Conservation (phyloP, 345 rosid genomes). For the Cardamine chenopodiifolia region DNA sequence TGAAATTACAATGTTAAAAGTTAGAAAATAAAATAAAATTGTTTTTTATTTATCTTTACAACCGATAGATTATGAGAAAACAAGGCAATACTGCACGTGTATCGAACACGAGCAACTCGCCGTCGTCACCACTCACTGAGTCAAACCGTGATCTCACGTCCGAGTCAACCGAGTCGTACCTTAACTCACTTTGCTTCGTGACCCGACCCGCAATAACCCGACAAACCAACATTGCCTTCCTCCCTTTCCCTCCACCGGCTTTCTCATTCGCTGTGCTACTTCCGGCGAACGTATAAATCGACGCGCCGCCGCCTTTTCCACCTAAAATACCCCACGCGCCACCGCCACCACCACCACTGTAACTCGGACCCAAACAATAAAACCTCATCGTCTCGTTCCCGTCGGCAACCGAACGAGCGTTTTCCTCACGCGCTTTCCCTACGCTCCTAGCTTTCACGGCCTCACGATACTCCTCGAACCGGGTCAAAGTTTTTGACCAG, state of each 20-base stretch:
- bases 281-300: conserved; percentile 70
- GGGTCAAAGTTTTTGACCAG: conserved; percentile 63
- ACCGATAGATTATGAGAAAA: conserved; percentile 83
- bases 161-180: conserved; percentile 49
- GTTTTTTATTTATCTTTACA: conserved; percentile 51
- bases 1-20: conserved; percentile 38
- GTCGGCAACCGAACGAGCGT: conserved; percentile 83
- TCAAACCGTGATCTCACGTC: conserved; percentile 64
- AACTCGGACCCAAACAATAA: conserved; percentile 72
- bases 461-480: conserved; percentile 95
- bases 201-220: conserved; percentile 94
- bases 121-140: conserved; percentile 82
- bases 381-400: conserved; percentile 99
- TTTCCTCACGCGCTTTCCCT: conserved; percentile 60
- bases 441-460: conserved; percentile 61
- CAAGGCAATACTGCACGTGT: conserved; percentile 92
- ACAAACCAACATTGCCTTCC: conserved; percentile 92
- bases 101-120: conserved; percentile 86
- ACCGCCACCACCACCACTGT: conserved; percentile 22
- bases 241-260: conserved; percentile 81
- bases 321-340: conserved; percentile 43
- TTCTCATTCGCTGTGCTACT: conserved; percentile 82
- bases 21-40: conserved; percentile 12
- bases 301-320: conserved; percentile 50
- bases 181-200: conserved; percentile 49